Percentiles rank a stretch among this genome's conserved stretches.
Conservation (phyloP, 768 basidiomycete species). For the Podaxis mareebaensis region DNA sequence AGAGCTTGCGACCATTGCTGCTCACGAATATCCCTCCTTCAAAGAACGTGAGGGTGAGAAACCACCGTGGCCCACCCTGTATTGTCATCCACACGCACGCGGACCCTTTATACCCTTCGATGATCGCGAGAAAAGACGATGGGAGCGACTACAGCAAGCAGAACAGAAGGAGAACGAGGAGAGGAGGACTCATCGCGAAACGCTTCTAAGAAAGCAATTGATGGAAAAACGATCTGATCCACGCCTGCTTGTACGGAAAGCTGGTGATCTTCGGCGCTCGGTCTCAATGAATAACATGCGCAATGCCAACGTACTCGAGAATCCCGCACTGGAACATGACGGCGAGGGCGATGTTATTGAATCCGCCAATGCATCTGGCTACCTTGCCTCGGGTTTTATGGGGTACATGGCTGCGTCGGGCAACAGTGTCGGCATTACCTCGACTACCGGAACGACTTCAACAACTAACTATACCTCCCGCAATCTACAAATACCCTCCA, state of each 20-base stretch:
- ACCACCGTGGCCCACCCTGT: constrained; percentile 80
- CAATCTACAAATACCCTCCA: constrained; percentile 50
- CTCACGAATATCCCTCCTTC: constrained; percentile 72
- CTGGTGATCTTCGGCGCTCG: constrained; percentile 66
- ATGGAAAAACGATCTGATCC: constrained; percentile 2
- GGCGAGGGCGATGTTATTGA: constrained; percentile 33
- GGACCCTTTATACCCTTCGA: constrained; percentile 79
- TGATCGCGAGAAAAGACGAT: constrained; percentile 67
- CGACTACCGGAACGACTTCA: constrained; percentile 85
- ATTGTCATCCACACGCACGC: constrained; percentile 73
- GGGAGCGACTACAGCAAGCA: constrained; percentile 56
- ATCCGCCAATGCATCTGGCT: constrained; percentile 71
- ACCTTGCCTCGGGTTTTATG: constrained; percentile 52
- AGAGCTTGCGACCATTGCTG: constrained; percentile 81
- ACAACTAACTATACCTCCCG: constrained; percentile 49
- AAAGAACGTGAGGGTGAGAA: constrained; percentile 51
- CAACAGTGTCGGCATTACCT: constrained; percentile 92
- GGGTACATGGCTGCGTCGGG: constrained; percentile 90
- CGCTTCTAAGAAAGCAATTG: constrained; percentile 2
- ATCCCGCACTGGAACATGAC: constrained; percentile 1
- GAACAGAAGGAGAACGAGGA: constrained; percentile 47
- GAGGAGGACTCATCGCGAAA: constrained; percentile 5
- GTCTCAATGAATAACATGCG: constrained; percentile 79
- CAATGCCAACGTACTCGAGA: constrained; percentile 22
- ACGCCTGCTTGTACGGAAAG: constrained; percentile 14